These are phyloP conservation scores for Mortierella claussenii DNA, from an alignment of 192 early-diverging fungal species.

Conservation along the genomic window DNA sequence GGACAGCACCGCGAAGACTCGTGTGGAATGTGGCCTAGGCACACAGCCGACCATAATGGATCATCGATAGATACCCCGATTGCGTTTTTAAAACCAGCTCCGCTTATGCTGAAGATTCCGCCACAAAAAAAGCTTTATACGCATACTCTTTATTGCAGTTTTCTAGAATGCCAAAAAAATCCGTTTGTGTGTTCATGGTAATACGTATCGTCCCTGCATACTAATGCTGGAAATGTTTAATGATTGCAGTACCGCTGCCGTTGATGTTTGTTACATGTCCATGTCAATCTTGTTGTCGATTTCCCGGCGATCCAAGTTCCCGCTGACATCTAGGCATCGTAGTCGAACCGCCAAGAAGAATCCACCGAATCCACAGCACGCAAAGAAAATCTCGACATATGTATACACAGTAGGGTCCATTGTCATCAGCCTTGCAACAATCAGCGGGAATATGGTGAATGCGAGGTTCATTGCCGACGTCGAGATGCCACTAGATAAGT, in stretches of 20 bases:
- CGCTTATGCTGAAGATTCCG: too few species aligned
- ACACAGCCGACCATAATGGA: too few species aligned
- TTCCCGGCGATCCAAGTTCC: slow-evolving; percentile 32
- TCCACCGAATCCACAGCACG: slow-evolving; percentile 36
- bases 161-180: neutral
- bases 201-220: neutral
- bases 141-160: neutral
- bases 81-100: too few species aligned
- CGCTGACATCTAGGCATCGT: slow-evolving; percentile 26
- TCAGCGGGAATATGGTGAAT: slow-evolving; percentile 43
- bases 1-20: too few species aligned
- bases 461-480: slow-evolving; percentile 48
- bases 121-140: too few species aligned
- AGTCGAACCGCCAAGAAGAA: slow-evolving; percentile 36
- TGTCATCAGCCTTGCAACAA: slow-evolving; percentile 48
- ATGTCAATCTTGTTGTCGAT: slow-evolving; percentile 10
- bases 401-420: slow-evolving; percentile 26
- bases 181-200: too few species aligned
- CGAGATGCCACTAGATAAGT: slow-evolving; percentile 44
- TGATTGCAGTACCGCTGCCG: neutral
- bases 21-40: too few species aligned
- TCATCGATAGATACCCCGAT: too few species aligned
- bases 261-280: neutral
- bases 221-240: neutral
- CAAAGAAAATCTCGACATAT: slow-evolving; percentile 48